A percentile compares a stretch with the other conserved stretches of the same genome.
Conservation (phyloP, 371 early-diverging fungal species). For the Haplosporangium sp. region DNA sequence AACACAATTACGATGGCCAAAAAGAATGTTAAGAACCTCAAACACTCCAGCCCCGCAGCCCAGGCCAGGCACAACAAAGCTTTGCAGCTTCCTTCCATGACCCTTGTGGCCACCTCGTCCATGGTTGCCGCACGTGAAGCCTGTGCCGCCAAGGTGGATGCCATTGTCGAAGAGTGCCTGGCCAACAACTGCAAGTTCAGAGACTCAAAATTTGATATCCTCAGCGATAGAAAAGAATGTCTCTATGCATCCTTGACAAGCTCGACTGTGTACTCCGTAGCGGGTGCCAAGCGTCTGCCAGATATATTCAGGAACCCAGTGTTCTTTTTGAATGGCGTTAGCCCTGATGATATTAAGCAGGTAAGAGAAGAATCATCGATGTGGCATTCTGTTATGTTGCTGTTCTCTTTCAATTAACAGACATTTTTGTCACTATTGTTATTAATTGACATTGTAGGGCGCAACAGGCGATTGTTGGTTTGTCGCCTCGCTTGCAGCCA, state of each 20-base stretch:
- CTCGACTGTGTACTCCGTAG: slow-evolving; percentile 38
- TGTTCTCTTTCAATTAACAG: background rate
- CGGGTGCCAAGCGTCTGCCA: slow-evolving; percentile 38
- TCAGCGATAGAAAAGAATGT: slow-evolving; percentile 44
- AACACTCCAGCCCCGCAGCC: slow-evolving; percentile 16
- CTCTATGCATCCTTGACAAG: slow-evolving; percentile 36
- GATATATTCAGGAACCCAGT: slow-evolving; percentile 44
- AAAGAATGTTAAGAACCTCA: slow-evolving; percentile 19
- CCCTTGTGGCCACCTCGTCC: slow-evolving; percentile 40
- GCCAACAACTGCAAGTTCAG: slow-evolving; percentile 48
- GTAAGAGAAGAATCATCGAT: no score
- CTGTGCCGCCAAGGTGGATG: slow-evolving; percentile 45
- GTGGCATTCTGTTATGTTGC: no score
- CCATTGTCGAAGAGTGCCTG: slow-evolving; percentile 47
- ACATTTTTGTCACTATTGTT: background rate
- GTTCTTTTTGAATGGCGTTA: slow-evolving; percentile 49
- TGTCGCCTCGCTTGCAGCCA: slow-evolving; percentile 61
- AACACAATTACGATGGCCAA: slow-evolving; percentile 5
- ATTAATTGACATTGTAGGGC: slow-evolving; percentile 18
- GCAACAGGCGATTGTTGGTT: slow-evolving; percentile 63
- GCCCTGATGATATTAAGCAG: slow-evolving; percentile 52
- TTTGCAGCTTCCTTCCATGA: slow-evolving; percentile 31
- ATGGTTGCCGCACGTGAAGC: slow-evolving; percentile 43
- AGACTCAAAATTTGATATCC: slow-evolving; percentile 43
- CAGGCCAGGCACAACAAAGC: slow-evolving; percentile 42